These are phyloP conservation scores for Neofusicoccum parvum DNA, from an alignment of 2,329 filamentous ascomycete genomes.

Conservation along the genomic window DNA sequence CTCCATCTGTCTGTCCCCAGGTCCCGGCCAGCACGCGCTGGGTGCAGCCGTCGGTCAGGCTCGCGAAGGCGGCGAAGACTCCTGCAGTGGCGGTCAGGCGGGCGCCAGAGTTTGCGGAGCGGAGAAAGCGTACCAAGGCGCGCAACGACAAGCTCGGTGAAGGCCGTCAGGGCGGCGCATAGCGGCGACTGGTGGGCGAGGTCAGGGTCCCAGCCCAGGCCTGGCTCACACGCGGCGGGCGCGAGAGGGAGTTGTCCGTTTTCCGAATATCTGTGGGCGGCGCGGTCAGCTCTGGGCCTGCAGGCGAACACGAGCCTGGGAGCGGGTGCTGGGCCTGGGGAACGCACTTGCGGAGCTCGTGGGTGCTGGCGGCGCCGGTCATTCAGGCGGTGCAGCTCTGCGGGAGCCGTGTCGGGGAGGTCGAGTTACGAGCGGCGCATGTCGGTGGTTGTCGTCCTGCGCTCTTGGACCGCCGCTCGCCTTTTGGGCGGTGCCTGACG, in stretches of 20 bases:
- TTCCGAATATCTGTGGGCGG: conserved; percentile 20
- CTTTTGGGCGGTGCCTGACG: conserved; percentile 20
- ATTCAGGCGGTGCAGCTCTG: conserved; percentile 21
- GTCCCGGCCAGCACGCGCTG: conserved; percentile 15
- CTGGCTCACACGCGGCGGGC: conserved; percentile 7
- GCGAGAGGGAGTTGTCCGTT: conserved; percentile 18
- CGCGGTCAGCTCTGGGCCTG: conserved; percentile 6
- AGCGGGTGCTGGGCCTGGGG: not conserved
- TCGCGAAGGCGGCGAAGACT: conserved; percentile 20
- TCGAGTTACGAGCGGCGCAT: conserved; percentile 15
- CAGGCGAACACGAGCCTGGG: not conserved
- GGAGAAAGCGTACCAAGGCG: conserved; percentile 16
- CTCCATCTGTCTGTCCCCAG: conserved; percentile 5
- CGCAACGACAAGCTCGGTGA: conserved; percentile 16
- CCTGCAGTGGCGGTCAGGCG: conserved; percentile 19
- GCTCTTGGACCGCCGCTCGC: not conserved
- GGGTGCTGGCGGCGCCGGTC: conserved; percentile 17
- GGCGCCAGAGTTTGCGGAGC: conserved; percentile 9
- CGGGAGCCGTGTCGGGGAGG: conserved; percentile 17
- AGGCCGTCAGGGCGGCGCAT: conserved; percentile 20
- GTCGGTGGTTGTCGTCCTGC: conserved; percentile 16
- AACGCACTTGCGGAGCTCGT: conserved; percentile 22
- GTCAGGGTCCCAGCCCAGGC: conserved; percentile 2
- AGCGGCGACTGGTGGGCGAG: conserved; percentile 4
- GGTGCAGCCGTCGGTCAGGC: conserved; percentile 18